Base-by-base conservation (phyloP, 1,284 basidiomycete genomes). In the Phylloporus sp. region DNA sequence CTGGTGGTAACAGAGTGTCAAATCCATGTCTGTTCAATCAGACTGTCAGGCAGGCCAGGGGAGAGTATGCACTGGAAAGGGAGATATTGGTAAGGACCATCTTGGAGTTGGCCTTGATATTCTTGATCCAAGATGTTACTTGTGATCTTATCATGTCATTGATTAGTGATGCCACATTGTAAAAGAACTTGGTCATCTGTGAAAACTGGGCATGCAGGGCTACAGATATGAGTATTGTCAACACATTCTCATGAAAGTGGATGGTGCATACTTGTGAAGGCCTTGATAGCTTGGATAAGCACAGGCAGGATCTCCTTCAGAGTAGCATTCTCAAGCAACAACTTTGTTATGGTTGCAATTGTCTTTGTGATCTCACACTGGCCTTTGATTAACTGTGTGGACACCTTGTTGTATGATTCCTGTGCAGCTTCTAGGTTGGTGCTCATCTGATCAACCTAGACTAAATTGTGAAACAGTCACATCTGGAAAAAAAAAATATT, bases 91-190 rank as follows among this genome's bases (percentile, higher is more conserved):
- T 64, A 22, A 71, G 69, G 13, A 71, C 59, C 62, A 71, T 60
- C 22, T 37, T 42, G n/a, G 68, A 67, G 26, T 56, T 68, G 3
- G 69, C 61, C 40, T 71, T 54, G 20, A 69, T 12, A 28, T 68
- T 71, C 56, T 52, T 68, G 34, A 58, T 62, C 62, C 58, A 69
- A 4, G 69, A 71, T 2, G 58, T 53, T 26, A 68, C 70, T 34
- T 69, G 69, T 1, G 68, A 68, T 56, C 37, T 65, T 62, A 71
- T 69, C 42, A 69, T 68, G 31, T 69, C 70, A 22, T 71, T 66
- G 54, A 69, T 68, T 6, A 69, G 65, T 13, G 69, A 71, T 1
- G 56, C 50, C 3, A 70, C 62, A 17, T 65, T 65, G 46, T 61
- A 61, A 56, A 71, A 69, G 44, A 69, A 70, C 39, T 65, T 47